Base-by-base conservation (phyloP, 164 flowering plant genomes). In the Umbellularia californica region DNA sequence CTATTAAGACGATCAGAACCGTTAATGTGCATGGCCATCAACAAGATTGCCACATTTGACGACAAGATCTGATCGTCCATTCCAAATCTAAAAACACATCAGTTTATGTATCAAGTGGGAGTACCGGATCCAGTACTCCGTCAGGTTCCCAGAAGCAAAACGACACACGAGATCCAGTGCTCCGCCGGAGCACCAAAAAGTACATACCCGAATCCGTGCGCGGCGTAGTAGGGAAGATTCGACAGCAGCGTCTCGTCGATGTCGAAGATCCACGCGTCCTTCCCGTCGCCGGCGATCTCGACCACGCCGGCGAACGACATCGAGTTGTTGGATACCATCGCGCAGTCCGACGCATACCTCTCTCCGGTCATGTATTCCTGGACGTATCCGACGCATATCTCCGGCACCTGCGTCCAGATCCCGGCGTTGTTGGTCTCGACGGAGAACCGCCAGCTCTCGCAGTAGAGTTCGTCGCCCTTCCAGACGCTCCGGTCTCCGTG, bases 201-300 rank as follows among this genome's bases (percentile, higher is more conserved):
- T 13, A 28, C 69, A 10, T 84, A 92, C 99, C 97, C 93, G 80
- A 72, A 92, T 33, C 90, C 93, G 25, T 86, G 79, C 6, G 11
- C 72, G 30, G 69, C 80, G 72, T 90, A 91, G 72, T 88, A 92
- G 1, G 95, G 96, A 63, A 92, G 35, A 75, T 87, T 88, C 17
- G 96, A 88, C 41, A 93, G 89, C 77, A 93, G 75, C 10, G 98
- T 92, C 83, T 92, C 97, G n/a, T 95, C 97, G 68, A 95, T 82
- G 71, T 95, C 97, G 76, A 93, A 95, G 63, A 93, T 82, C 97
- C 98, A 95, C 3, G 83, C 92, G 77, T 90, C 93, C 83, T 75
- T 85, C 1, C 97, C 90, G 75, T 90, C 87, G 13, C 82, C 85
- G n/a, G 78, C 62, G n/a, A 93, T 1, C 24, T 83, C 27, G 27